Conservation (phyloP, 2,329 filamentous ascomycete genomes). For the Paraphoma sp. region DNA sequence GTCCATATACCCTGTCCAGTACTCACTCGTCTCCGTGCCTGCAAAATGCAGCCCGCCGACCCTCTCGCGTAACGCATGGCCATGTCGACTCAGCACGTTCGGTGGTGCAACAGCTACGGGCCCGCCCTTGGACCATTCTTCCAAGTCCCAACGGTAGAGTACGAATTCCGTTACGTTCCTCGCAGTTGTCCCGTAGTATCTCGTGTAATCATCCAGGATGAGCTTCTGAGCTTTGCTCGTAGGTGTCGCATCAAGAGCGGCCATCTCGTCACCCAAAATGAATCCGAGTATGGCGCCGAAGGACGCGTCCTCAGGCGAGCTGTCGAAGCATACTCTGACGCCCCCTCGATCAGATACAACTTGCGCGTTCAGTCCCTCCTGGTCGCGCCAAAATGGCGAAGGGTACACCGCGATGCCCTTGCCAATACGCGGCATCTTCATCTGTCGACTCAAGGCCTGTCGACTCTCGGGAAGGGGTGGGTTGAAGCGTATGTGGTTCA, state of each 20-base stretch:
- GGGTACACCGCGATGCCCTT: constrained; percentile 59
- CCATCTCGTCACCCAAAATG: constrained; percentile 28
- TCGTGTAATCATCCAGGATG: constrained; percentile 16
- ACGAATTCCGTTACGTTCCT: constrained; percentile 22
- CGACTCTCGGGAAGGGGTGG: constrained; percentile 56
- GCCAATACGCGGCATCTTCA: constrained; percentile 56
- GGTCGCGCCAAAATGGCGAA: constrained; percentile 54
- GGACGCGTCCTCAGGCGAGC: constrained; percentile 14
- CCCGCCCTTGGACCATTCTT: constrained; percentile 25
- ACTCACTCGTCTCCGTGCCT: constrained; percentile 60
- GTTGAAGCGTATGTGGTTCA: constrained; percentile 55
- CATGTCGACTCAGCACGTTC: constrained; percentile 17
- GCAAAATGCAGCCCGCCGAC: constrained; percentile 58
- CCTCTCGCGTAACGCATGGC: constrained; percentile 15
- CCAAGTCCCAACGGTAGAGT: constrained; percentile 30
- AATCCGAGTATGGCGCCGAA: constrained; percentile 30
- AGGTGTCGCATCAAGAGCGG: constrained; percentile 12
- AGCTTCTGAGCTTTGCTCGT: constrained; percentile 1
- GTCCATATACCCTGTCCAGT: constrained; percentile 67
- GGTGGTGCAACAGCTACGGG: constrained; percentile 23
- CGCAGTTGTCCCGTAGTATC: constrained; percentile 22
- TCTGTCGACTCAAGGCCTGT: constrained; percentile 42
- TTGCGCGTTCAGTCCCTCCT: constrained; percentile 50
- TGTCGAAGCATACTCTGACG: constrained; percentile 24
- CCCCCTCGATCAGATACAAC: constrained; percentile 16